Base-by-base conservation (phyloP, 2,329 filamentous ascomycete genomes). In the Colletotrichum lindemuthianum region DNA sequence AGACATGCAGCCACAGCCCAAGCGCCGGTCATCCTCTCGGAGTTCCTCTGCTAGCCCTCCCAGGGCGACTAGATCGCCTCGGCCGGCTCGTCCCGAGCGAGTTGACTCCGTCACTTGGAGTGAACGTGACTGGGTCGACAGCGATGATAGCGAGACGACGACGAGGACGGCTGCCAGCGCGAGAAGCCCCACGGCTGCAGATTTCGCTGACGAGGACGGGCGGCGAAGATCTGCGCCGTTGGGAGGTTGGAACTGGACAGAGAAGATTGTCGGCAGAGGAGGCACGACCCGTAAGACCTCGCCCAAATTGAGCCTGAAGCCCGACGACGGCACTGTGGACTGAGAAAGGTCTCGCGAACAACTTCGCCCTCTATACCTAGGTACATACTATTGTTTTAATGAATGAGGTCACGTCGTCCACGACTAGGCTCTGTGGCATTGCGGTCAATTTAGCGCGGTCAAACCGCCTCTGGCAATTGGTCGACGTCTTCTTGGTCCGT, bases 41-140 rank as follows among this genome's bases (percentile, higher is more conserved):
- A 54, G 61, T 39, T 67, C 60, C 3, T 57, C 60, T 10, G 52
- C 56, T 11, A 67, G 65, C 34, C 51, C 65, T n/a, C 55, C 61
- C 15, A 63, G 64, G 15, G 48, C 43, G 36, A 52, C 45, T 15
- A 53, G 57, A 15, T 52, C 65, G 39, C 15, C 51, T 8, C 53
- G 53, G 10, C 32, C 49, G 37, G 24, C 4, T 3, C 55, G 37
- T 33, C 49, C 55, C 12, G 64, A 58, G 39, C 67, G 32, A 39
- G 69, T 73, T 32, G 88, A 90, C 69, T 89, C 86, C 3, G 79
- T 84, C 58, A 83, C 82, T 4, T 92, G 89, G 90, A 90, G 86
- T 72, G 89, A 91, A 52, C 79, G 83, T 10, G 88, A 90, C 72
- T 89, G 87, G 79, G 79, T 79, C 9, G 86, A 89, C 68, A 87